Evolutionary conservation across 768 basidiomycete genomes (phyloP).

Genomic region (Mycena indigotica): DNA sequence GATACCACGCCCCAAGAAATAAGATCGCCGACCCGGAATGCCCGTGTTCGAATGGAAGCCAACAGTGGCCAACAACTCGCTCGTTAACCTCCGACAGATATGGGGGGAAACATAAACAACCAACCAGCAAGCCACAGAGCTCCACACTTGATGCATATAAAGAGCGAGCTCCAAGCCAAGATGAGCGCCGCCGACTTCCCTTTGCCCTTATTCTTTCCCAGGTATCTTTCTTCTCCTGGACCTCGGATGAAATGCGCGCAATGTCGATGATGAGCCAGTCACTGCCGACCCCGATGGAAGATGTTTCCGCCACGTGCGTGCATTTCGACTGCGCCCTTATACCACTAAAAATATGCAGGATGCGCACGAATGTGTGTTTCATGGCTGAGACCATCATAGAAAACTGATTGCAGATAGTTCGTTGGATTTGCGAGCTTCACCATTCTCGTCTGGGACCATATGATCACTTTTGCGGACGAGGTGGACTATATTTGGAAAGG

Average conservation of each 20-base stretch:
- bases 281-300: background rate
- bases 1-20: too few species aligned
- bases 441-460: conserved; percentile 38
- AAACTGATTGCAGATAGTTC: conserved; percentile 26
- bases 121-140: too few species aligned
- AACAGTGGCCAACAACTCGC: too few species aligned
- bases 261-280: conserved; percentile 12
- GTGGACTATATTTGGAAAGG: conserved; percentile 39
- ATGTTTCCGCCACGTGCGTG: conserved; percentile 20
- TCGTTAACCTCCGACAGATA: conserved; percentile 12
- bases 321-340: too few species aligned
- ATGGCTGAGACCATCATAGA: too few species aligned
- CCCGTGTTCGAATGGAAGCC: too few species aligned
- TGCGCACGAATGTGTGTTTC: conserved; percentile 19
- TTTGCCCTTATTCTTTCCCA: too few species aligned
- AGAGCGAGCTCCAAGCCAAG: background rate
- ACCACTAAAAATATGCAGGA: conserved; percentile 3
- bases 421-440: conserved; percentile 38
- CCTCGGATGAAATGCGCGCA: too few species aligned
- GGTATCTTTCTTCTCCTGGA: too few species aligned
- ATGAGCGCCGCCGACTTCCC: background rate
- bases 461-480: conserved; percentile 37
- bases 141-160: background rate
- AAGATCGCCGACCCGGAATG: too few species aligned
- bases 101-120: conserved; percentile 13